These are phyloP conservation scores for Fraxinus floribunda DNA, from an alignment of 305 asterid genomes.

Conservation along the genomic window DNA sequence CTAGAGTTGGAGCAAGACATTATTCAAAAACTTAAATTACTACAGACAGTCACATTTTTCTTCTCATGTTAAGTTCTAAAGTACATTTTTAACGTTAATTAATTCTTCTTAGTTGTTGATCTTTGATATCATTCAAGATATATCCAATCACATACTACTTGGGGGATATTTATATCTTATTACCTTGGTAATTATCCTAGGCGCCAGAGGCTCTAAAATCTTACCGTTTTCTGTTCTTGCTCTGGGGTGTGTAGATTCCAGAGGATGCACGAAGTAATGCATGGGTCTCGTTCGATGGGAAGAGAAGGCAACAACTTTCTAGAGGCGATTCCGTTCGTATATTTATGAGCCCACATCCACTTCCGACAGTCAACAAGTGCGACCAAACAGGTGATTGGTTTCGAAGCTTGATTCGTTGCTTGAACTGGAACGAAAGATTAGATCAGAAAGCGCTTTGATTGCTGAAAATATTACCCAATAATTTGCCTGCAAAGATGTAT, in stretches of 20 bases:
- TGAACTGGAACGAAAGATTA: constrained; percentile 94
- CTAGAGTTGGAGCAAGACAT: background rate
- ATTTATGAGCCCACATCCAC: constrained; percentile 93
- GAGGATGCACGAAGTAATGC: constrained; percentile 93
- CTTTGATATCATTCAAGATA: background rate
- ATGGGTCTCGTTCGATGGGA: constrained; percentile 98
- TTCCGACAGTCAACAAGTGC: constrained; percentile 86
- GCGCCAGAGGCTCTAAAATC: background rate
- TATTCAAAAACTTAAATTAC: background rate
- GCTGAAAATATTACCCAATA: background rate
- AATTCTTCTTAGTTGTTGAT: background rate
- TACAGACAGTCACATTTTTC: background rate
- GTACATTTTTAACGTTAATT: background rate
- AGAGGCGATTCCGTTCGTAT: constrained; percentile 85
- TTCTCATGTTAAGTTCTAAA: background rate
- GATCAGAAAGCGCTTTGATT: constrained; percentile 90
- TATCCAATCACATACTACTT: background rate
- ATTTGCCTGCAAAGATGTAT: constrained; percentile 26
- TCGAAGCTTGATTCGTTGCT: constrained; percentile 91
- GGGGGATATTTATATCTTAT: background rate
- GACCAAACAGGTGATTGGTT: constrained; percentile 99
- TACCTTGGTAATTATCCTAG: background rate
- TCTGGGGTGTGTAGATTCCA: constrained; percentile 53
- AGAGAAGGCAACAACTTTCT: constrained; percentile 94
- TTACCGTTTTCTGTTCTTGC: background rate